Percentiles rank a stretch among this genome's conserved stretches.
Evolutionary conservation across 306 rosid species (phyloP).

Genomic region (Pachyrhizus erosus): DNA sequence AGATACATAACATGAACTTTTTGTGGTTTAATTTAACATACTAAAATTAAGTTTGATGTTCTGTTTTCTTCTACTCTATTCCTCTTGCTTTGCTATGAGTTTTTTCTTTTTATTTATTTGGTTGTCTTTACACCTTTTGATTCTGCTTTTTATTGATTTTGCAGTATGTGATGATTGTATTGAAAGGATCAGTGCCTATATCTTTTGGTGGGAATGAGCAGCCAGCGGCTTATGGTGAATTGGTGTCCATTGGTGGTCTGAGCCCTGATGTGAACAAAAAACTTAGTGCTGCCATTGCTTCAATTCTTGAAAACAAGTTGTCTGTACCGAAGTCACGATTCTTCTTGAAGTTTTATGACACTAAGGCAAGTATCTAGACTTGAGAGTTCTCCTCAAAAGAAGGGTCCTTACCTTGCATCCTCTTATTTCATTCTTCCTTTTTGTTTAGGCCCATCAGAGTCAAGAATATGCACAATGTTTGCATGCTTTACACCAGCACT

Average conservation of each 20-base stretch:
- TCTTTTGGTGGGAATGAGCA: constrained; percentile 80
- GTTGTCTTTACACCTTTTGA: not conserved
- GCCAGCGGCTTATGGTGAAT: constrained; percentile 90
- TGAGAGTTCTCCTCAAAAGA: constrained; percentile 34
- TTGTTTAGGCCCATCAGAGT: constrained; percentile 87
- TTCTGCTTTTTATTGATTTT: constrained; percentile 1
- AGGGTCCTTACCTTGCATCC: constrained; percentile 51
- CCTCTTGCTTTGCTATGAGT: not conserved
- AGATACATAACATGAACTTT: not conserved
- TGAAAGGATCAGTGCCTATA: constrained; percentile 86
- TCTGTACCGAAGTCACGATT: constrained; percentile 77
- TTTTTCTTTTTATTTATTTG: not conserved
- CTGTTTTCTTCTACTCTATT: not conserved
- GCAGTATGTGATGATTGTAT: constrained; percentile 90
- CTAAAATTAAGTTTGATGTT: not conserved
- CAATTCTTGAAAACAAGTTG: constrained; percentile 74
- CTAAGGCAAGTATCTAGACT: constrained; percentile 69
- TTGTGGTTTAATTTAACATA: not conserved
- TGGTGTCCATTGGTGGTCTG: constrained; percentile 88
- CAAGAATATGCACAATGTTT: constrained; percentile 96
- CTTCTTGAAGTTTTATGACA: constrained; percentile 78
- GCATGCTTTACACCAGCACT: constrained; percentile 98
- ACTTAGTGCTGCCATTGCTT: constrained; percentile 75
- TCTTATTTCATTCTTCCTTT: constrained; percentile 77
- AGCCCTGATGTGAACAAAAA: constrained; percentile 78